These are phyloP conservation scores for Ustilago tritici DNA, from an alignment of 1,284 basidiomycete species.

Conservation along the genomic window DNA sequence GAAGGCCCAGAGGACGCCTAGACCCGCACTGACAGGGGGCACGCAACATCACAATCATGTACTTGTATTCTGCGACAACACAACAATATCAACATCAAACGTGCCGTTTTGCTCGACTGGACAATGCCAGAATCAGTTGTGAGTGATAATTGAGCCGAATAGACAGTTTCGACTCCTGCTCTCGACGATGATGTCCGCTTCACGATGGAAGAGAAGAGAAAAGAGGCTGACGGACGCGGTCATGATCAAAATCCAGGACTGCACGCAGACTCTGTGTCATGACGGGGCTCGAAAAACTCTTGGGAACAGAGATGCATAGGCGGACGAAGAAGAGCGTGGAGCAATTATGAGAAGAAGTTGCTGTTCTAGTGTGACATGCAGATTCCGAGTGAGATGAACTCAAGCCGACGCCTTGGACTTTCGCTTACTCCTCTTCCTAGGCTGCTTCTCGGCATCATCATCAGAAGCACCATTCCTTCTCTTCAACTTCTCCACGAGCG, in stretches of 20 bases:
- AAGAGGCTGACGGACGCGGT: no score
- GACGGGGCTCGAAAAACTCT: neutral
- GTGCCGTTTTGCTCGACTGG: neutral
- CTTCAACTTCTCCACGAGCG: conserved; percentile 46
- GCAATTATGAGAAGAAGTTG: neutral
- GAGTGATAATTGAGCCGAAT: no score
- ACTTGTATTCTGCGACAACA: conserved; percentile 25
- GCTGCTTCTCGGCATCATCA: conserved; percentile 4
- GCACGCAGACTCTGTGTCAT: neutral
- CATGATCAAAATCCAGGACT: no score
- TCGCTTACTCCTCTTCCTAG: conserved; percentile 30
- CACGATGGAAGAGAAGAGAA: neutral
- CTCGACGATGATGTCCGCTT: neutral
- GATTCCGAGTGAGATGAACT: neutral
- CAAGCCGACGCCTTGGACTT: conserved; percentile 4
- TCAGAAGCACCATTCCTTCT: conserved; percentile 15
- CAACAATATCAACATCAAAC: conserved; percentile 10
- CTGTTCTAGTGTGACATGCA: neutral
- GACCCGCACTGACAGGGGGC: neutral
- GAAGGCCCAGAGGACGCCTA: conserved; percentile 48
- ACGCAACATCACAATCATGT: conserved; percentile 10
- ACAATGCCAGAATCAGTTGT: neutral
- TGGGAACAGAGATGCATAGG: neutral
- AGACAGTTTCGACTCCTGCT: no score
- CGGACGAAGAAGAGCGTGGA: neutral